Conservation (phyloP, 495 filamentous ascomycete species). For the Penicillium canariense region DNA sequence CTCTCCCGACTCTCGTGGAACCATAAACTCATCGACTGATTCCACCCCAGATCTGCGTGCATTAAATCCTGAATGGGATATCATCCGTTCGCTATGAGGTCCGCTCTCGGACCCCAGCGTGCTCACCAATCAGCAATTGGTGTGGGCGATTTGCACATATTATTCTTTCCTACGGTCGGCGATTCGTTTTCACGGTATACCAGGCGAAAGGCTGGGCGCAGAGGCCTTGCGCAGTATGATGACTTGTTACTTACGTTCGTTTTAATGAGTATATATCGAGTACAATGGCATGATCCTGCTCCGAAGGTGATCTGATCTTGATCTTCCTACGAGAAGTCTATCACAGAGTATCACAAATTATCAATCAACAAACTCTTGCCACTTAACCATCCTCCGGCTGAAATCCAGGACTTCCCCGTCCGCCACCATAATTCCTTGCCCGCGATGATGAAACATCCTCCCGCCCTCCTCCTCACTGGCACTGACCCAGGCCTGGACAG, state of each 20-base stretch:
- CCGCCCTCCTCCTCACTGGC: slow-evolving; percentile 29
- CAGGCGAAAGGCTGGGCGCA: background rate
- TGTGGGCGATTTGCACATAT: slow-evolving; percentile 3
- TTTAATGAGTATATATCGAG: background rate
- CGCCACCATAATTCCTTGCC: slow-evolving; percentile 34
- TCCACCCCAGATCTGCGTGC: background rate
- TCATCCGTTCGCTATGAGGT: background rate
- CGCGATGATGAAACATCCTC: slow-evolving; percentile 41
- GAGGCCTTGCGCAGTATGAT: background rate
- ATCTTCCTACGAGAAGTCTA: background rate
- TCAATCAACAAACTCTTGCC: slow-evolving; percentile 37
- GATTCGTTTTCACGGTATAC: background rate
- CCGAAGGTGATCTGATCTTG: background rate
- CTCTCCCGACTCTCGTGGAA: background rate
- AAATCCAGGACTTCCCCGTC: slow-evolving; percentile 37
- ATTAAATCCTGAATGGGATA: background rate
- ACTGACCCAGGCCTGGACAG: slow-evolving; percentile 34
- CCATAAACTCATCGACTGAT: background rate
- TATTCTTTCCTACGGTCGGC: background rate
- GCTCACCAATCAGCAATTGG: too few relatives aligned
- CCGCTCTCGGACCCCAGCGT: background rate
- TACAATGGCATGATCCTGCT: background rate
- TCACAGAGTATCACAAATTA: background rate
- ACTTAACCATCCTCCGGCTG: slow-evolving; percentile 37
- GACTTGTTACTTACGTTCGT: background rate